These are phyloP conservation scores for Zea luxurians DNA, from an alignment of 176 grass and related monocot species.

Conservation along the genomic window DNA sequence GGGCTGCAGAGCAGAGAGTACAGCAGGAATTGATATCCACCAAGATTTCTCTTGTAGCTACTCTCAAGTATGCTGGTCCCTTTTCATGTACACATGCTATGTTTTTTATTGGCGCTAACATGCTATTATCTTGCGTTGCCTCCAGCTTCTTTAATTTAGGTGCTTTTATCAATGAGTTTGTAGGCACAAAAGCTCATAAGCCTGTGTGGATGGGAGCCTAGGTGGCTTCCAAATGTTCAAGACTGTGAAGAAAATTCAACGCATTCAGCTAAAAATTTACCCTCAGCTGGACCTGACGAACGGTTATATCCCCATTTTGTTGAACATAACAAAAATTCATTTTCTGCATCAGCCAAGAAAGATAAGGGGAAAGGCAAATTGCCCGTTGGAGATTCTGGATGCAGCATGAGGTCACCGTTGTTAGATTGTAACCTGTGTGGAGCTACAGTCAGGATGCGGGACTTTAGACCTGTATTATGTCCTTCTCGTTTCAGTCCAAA, in stretches of 20 bases:
- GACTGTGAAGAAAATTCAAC: constrained; percentile 97
- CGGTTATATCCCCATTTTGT: constrained; percentile 45
- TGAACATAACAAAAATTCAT: constrained; percentile 55
- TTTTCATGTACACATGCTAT: neutral
- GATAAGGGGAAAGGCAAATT: constrained; percentile 76
- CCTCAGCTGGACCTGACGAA: constrained; percentile 49
- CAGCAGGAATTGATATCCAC: constrained; percentile 50
- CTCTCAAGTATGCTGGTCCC: constrained; percentile 58
- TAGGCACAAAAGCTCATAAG: constrained; percentile 96
- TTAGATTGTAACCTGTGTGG: constrained; percentile 93
- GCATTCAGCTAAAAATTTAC: constrained; percentile 70
- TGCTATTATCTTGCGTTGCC: constrained; percentile 20
- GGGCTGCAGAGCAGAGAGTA: constrained; percentile 69
- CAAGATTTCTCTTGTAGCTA: constrained; percentile 62
- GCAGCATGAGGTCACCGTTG: constrained; percentile 84
- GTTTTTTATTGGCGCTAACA: constrained; percentile 10
- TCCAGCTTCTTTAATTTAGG: constrained; percentile 25
- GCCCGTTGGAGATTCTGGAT: constrained; percentile 63
- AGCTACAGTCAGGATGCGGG: constrained; percentile 75
- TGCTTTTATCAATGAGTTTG: constrained; percentile 34
- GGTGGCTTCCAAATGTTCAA: constrained; percentile 97
- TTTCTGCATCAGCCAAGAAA: constrained; percentile 67
- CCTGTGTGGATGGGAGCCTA: constrained; percentile 97
- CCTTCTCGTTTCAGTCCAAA: constrained; percentile 62
- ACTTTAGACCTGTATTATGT: constrained; percentile 68